Evolutionary conservation across 1,139 yeast genomes (phyloP).

Genomic region (Scheffersomyces stambukii): DNA sequence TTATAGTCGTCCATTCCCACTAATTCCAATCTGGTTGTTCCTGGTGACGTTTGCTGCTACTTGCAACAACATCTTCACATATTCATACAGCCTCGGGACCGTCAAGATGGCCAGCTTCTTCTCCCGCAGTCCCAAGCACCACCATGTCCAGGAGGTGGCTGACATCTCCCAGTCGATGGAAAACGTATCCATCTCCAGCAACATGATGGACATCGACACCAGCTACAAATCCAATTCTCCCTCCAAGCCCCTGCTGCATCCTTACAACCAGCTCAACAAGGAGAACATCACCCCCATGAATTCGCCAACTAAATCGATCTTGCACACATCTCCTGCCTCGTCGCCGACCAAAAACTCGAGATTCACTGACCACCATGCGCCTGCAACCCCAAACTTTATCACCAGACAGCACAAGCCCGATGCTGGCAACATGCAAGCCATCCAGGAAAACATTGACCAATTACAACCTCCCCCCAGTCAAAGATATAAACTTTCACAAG

Average conservation of each 20-base stretch:
- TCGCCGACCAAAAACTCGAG: slow-evolving; percentile 7
- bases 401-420: slow-evolving; percentile 3
- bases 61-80: no score
- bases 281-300: slow-evolving; percentile 43
- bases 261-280: slow-evolving; percentile 26
- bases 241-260: background rate
- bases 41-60: no score
- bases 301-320: slow-evolving; percentile 39
- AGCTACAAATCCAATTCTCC: slow-evolving; percentile 17
- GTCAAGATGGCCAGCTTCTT: slow-evolving; percentile 19
- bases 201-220: slow-evolving; percentile 45
- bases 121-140: slow-evolving; percentile 21
- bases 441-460: slow-evolving; percentile 28
- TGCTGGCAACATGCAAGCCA: slow-evolving; percentile 5
- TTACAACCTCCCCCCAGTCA: slow-evolving; percentile 23
- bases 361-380: slow-evolving; percentile 1
- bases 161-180: slow-evolving; percentile 46
- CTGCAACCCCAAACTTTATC: slow-evolving; percentile 5
- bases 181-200: slow-evolving; percentile 35
- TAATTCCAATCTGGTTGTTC: no score
- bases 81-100: no score
- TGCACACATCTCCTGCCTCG: slow-evolving; percentile 30
- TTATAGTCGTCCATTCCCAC: no score
- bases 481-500: slow-evolving; percentile 20
- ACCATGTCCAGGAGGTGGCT: slow-evolving; percentile 11